Percentiles rank a stretch among this genome's conserved stretches.
phyloP scores from a whole-genome alignment of 805 yeast species.

The Tetrapisispora fleetii region DNA sequence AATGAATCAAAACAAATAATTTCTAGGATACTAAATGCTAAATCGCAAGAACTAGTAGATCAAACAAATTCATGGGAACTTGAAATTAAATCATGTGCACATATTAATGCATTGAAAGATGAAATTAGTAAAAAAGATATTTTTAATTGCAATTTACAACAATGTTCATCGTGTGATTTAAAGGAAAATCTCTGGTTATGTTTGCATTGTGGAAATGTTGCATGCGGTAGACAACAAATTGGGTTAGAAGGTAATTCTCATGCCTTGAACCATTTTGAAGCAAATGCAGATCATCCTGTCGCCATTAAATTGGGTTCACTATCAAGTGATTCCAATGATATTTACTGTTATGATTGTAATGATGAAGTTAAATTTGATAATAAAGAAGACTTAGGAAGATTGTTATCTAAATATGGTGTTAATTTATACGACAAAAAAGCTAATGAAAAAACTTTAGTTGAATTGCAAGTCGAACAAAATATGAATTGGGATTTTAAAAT shows the following conservation, averaged over 20 bases:
- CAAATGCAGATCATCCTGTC: conserved; percentile 50
- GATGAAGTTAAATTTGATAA: conserved; percentile 70
- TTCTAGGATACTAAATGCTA: conserved; percentile 18
- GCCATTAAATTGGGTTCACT: conserved; percentile 89
- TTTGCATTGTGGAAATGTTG: conserved; percentile 78
- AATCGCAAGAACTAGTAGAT: conserved; percentile 29
- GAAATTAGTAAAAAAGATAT: not conserved
- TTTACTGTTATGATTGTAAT: conserved; percentile 80
- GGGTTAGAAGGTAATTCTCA: conserved; percentile 94
- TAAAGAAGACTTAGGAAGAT: conserved; percentile 20
- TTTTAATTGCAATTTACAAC: conserved; percentile 25
- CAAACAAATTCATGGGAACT: conserved; percentile 90
- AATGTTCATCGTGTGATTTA: conserved; percentile 54
- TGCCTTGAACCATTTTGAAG: conserved; percentile 63
- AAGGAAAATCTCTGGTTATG: conserved; percentile 86
- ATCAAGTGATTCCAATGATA: conserved; percentile 62
- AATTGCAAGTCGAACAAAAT: conserved; percentile 87
- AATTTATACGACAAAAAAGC: conserved; percentile 45
- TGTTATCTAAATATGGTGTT: conserved; percentile 51
- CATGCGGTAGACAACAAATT: conserved; percentile 91
- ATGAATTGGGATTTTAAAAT: conserved; percentile 86
- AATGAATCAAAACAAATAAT: conserved; percentile 8
- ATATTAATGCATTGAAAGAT: conserved; percentile 42
- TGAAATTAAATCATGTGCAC: conserved; percentile 72
- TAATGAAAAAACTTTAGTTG: conserved; percentile 82